Evolutionary conservation across 1,139 yeast species (phyloP), one percentile per base, ranked within the genome.

Genomic region (Candida albicans): DNA sequence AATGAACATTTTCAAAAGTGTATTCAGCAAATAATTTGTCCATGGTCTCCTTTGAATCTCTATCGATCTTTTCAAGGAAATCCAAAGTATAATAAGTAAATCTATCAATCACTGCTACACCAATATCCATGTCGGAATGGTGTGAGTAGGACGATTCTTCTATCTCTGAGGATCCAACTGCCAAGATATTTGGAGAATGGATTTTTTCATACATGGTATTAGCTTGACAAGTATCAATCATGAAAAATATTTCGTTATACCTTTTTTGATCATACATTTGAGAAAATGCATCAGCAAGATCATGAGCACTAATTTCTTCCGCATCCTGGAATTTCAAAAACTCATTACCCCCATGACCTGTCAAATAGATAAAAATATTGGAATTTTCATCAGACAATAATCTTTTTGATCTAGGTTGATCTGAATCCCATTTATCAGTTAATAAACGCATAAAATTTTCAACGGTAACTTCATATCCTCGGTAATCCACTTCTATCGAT

Each of bases 331-430:
- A 93, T 66, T 93, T 93, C 55, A 95, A 77, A 64, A 93, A 93
- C 64, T 93, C 98, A 58, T 91, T 90, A 42, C 99, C 99, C 12
- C 99, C 99, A 65, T 93, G 99, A 12, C 99, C 99, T 0, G 99
- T 95, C 82, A 93, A 77, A 64, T 95, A 93, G 33, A 93, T 87
- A 64, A 93, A 88, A 40, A 93, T 89, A 62, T 93, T 93, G 15
- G 96, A 88, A 59, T 90, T 84, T 60, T 91, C 97, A 66, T 93
- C 98, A 0, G 98, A 90, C 51, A 91, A 70, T 36, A 93, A 71
- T 52, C 98, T 75, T 65, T 93, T 93, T 15, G 96, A 87, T 49
- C 96, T 75, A 2, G 99, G 98, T 54, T 93, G 96, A 45, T 87
- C 90, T 28, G 84, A 86, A 40, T 90, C 93, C 96, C 98, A 93